A percentile compares a stretch with the other conserved stretches of the same genome.
phyloP scores from a whole-genome alignment of 176 grass and related monocot species.

The Olyra latifolia region DNA sequence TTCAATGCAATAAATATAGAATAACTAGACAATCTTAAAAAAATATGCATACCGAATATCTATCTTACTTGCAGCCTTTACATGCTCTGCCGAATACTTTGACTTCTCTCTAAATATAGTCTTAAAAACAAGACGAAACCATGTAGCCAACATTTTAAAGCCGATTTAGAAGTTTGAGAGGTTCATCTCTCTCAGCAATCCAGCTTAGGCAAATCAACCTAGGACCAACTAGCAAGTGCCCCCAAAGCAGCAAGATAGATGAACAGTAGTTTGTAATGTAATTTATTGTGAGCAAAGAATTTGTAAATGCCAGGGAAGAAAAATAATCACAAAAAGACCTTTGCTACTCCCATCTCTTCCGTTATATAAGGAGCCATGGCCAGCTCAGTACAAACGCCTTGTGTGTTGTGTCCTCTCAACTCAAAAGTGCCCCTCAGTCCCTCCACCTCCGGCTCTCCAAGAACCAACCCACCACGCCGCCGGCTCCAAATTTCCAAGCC shows the following conservation, averaged over 20 bases:
- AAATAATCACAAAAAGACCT: not conserved
- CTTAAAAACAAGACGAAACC: too few species aligned
- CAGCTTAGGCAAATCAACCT: too few species aligned
- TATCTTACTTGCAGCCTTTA: too few species aligned
- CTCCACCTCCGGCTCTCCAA: not conserved
- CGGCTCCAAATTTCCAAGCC: not conserved
- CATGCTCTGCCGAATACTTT: too few species aligned
- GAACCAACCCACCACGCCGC: not conserved
- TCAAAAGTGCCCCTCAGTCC: not conserved
- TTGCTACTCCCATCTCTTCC: not conserved
- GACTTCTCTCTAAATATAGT: too few species aligned
- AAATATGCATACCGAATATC: not conserved
- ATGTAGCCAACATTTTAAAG: too few species aligned
- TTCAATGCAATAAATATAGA: not conserved
- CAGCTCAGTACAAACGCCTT: conserved; percentile 28
- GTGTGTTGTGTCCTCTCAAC: not conserved
- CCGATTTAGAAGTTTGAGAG: too few species aligned
- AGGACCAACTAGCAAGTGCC: not conserved
- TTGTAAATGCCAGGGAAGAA: not conserved
- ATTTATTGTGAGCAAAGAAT: conserved; percentile 21
- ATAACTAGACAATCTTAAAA: not conserved
- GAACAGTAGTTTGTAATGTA: not conserved
- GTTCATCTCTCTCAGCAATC: too few species aligned
- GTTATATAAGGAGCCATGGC: conserved; percentile 46
- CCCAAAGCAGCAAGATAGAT: not conserved